Conservation (phyloP, 495 filamentous ascomycete species). For the Talaromyces trachyspermus region DNA sequence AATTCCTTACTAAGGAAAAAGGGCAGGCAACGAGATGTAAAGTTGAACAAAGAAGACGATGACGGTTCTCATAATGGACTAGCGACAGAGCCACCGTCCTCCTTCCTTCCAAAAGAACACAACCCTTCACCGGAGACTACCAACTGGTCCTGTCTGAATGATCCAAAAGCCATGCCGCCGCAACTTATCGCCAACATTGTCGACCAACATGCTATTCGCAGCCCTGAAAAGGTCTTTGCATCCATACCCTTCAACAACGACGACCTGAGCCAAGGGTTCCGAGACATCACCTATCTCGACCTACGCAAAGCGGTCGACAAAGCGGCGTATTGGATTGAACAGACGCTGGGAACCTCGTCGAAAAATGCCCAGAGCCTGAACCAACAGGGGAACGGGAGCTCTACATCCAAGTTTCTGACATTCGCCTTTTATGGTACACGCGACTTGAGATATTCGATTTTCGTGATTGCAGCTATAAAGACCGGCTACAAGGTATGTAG, state of each 20-base stretch:
- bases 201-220: neutral
- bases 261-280: slow-evolving; percentile 4
- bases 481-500: slow-evolving; percentile 17
- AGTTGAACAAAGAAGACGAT: too few species aligned
- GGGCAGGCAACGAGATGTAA: too few species aligned
- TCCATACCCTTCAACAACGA: slow-evolving; percentile 3
- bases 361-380: too few species aligned
- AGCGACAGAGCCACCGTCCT: neutral
- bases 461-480: slow-evolving; percentile 26
- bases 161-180: too few species aligned
- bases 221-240: slow-evolving; percentile 3
- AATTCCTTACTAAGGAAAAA: too few species aligned
- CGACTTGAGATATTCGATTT: slow-evolving; percentile 23
- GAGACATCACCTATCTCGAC: slow-evolving; percentile 4
- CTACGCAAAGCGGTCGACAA: neutral
- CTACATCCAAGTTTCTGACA: slow-evolving; percentile 3
- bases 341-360: neutral
- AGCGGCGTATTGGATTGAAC: slow-evolving; percentile 3
- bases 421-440: slow-evolving; percentile 24
- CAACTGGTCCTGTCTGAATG: too few species aligned
- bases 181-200: slow-evolving; percentile 3
- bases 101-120: neutral
- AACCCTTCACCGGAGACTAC: neutral
- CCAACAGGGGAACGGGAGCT: neutral
- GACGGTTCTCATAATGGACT: too few species aligned